Evolutionary conservation across 2,329 filamentous ascomycete species (phyloP).

Genomic region (Cercospora brassicicola): DNA sequence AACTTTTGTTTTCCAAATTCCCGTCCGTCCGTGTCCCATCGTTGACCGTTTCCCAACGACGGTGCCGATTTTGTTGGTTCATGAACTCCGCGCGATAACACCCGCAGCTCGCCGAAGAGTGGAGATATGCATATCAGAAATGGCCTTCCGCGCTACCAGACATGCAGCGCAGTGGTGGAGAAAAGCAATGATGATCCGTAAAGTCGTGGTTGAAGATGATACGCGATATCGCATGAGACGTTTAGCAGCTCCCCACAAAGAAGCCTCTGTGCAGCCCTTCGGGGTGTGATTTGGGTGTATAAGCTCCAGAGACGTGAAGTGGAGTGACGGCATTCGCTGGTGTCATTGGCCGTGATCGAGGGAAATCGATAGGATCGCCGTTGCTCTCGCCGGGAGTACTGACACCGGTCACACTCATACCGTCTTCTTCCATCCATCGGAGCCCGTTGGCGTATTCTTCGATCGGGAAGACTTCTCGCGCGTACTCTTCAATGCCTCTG

Average conservation of each 20-base stretch:
- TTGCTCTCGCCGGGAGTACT: conserved; percentile 26
- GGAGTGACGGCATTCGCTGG: conserved; percentile 28
- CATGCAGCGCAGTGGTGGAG: neutral
- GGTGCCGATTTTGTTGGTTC: neutral
- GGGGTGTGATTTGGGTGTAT: conserved; percentile 37
- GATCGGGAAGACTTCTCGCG: conserved; percentile 86
- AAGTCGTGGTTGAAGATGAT: neutral
- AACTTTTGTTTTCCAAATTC: neutral
- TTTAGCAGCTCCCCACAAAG: conserved; percentile 36
- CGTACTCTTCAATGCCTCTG: conserved; percentile 89
- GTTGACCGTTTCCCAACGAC: conserved; percentile 3
- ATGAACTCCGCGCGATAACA: neutral
- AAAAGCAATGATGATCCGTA: neutral
- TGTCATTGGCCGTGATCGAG: conserved; percentile 32
- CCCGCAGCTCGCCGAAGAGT: neutral
- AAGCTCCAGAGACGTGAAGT: conserved; percentile 36
- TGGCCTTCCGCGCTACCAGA: neutral
- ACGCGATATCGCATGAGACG: neutral
- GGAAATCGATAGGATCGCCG: conserved; percentile 23
- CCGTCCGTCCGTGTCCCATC: neutral
- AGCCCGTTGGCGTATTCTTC: conserved; percentile 93
- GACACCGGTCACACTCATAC: conserved; percentile 20
- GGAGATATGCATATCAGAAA: conserved; percentile 11
- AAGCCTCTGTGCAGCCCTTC: conserved; percentile 34
- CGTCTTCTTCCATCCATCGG: conserved; percentile 77